phyloP scores from a whole-genome alignment of 768 basidiomycete genomes.

The Russula emetica region DNA sequence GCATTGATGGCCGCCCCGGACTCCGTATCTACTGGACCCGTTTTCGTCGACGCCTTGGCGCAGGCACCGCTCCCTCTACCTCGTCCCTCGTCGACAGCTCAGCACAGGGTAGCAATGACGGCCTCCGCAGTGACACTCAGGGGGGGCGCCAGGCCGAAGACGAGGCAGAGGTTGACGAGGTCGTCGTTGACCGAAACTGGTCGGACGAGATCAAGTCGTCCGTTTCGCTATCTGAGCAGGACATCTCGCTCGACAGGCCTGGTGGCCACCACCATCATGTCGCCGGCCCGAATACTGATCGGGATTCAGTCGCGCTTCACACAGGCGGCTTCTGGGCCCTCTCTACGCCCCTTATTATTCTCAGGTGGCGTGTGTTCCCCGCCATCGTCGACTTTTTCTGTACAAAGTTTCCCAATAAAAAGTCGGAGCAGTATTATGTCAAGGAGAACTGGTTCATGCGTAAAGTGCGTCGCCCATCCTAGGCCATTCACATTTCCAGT shows the following conservation, averaged over 20 bases:
- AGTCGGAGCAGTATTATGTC: slow-evolving; percentile 47
- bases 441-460: slow-evolving; percentile 72
- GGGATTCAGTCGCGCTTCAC: slow-evolving; percentile 36
- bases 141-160: slow-evolving; percentile 34
- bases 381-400: slow-evolving; percentile 53
- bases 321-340: slow-evolving; percentile 38
- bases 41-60: slow-evolving; percentile 52
- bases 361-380: slow-evolving; percentile 60
- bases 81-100: slow-evolving; percentile 30
- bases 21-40: slow-evolving; percentile 46
- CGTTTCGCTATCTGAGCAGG: slow-evolving; percentile 49
- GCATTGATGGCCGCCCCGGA: slow-evolving; percentile 33
- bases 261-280: slow-evolving; percentile 39
- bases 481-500: slow-evolving; percentile 37
- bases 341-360: slow-evolving; percentile 37
- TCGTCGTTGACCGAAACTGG: slow-evolving; percentile 73
- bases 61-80: slow-evolving; percentile 51
- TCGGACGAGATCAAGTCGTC: slow-evolving; percentile 54
- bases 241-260: slow-evolving; percentile 46
- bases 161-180: slow-evolving; percentile 55
- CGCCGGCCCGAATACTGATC: slow-evolving; percentile 38
- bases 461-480: slow-evolving; percentile 39
- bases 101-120: slow-evolving; percentile 30
- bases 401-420: slow-evolving; percentile 56
- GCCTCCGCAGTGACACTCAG: slow-evolving; percentile 34